A percentile compares a stretch with the other conserved stretches of the same genome.
phyloP scores from a whole-genome alignment of 495 filamentous ascomycete genomes.

The Aspergillus nanangensis region DNA sequence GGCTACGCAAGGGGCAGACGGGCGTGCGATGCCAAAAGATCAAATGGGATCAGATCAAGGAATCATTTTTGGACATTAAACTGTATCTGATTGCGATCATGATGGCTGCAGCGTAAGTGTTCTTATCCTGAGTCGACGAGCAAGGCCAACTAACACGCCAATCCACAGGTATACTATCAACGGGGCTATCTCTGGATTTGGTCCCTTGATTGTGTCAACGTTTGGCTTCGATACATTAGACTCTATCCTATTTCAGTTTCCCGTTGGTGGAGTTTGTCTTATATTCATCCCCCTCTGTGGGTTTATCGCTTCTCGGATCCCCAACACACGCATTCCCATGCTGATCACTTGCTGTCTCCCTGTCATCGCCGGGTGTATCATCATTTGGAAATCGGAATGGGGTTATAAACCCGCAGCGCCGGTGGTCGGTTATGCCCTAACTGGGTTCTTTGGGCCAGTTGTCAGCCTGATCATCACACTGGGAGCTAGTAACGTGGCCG shows the following conservation, averaged over 20 bases:
- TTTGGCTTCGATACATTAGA: slow-evolving; percentile 65
- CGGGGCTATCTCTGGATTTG: slow-evolving; percentile 72
- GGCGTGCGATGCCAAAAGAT: slow-evolving; percentile 50
- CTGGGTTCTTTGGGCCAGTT: slow-evolving; percentile 65
- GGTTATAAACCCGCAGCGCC: slow-evolving; percentile 56
- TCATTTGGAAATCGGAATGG: slow-evolving; percentile 73
- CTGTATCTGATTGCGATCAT: slow-evolving; percentile 53
- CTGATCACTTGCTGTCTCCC: slow-evolving; percentile 62
- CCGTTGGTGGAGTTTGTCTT: slow-evolving; percentile 59
- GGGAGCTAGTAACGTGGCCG: slow-evolving; percentile 69
- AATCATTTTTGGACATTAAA: slow-evolving; percentile 45
- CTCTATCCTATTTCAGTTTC: slow-evolving; percentile 69
- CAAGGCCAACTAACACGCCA: background rate
- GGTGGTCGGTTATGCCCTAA: slow-evolving; percentile 64
- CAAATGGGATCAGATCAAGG: slow-evolving; percentile 45
- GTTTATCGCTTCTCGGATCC: slow-evolving; percentile 52
- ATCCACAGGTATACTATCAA: slow-evolving; percentile 60
- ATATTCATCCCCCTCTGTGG: slow-evolving; percentile 62
- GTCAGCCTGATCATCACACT: slow-evolving; percentile 62
- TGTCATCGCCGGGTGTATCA: slow-evolving; percentile 66
- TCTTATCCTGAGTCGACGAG: background rate
- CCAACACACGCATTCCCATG: slow-evolving; percentile 62
- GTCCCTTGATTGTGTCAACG: slow-evolving; percentile 68
- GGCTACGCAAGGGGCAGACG: slow-evolving; percentile 47
- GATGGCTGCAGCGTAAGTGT: slow-evolving; percentile 49